Conservation (phyloP, 306 rosid species). For the Pterocarpus macrocarpus region DNA sequence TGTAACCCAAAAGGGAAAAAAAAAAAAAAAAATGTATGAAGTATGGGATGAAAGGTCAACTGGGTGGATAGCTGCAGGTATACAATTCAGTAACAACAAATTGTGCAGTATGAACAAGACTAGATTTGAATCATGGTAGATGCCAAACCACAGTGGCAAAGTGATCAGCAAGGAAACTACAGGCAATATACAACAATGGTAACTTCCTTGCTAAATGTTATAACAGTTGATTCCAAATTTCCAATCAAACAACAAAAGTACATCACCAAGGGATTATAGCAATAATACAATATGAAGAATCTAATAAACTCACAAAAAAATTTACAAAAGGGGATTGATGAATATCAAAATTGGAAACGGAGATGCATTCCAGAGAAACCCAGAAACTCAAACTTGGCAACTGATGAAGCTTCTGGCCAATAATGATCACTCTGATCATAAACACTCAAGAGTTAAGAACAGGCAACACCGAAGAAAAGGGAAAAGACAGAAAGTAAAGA, state of each 20-base stretch:
- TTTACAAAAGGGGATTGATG: slow-evolving; percentile 27
- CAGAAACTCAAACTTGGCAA: slow-evolving; percentile 41
- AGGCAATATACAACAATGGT: neutral
- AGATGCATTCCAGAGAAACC: slow-evolving; percentile 30
- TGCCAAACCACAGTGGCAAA: slow-evolving; percentile 4
- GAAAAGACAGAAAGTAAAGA: neutral
- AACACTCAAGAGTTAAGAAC: neutral
- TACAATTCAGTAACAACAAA: slow-evolving; percentile 20
- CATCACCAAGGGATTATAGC: slow-evolving; percentile 10
- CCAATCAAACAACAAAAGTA: slow-evolving; percentile 18
- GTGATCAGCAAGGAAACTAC: slow-evolving; percentile 32
- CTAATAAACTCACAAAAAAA: neutral
- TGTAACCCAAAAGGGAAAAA: neutral
- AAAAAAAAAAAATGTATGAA: neutral
- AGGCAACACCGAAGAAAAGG: neutral
- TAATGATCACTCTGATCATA: slow-evolving; percentile 41
- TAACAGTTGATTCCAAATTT: neutral
- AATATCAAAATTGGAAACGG: slow-evolving; percentile 29
- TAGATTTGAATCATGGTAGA: neutral
- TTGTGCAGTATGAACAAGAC: slow-evolving; percentile 14
- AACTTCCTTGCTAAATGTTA: slow-evolving; percentile 24
- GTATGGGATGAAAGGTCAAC: slow-evolving; percentile 28
- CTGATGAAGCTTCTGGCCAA: slow-evolving; percentile 30
- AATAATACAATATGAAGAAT: slow-evolving; percentile 32
- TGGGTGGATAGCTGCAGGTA: slow-evolving; percentile 12